These are phyloP conservation scores for Pythium aquatile DNA, from an alignment of 352 stramenopile genomes.

Conservation along the genomic window DNA sequence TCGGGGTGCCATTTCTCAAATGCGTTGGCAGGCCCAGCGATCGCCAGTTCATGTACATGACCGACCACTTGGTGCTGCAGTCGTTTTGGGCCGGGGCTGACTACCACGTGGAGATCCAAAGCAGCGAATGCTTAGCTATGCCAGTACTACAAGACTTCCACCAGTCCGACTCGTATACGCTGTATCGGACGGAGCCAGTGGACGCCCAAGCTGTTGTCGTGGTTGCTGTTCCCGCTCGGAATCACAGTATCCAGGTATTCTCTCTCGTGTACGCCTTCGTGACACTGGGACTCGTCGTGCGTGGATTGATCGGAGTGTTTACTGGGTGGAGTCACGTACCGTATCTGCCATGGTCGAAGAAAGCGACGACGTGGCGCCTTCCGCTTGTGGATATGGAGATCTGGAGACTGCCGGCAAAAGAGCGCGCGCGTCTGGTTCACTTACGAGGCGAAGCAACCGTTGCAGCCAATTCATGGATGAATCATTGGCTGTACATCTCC, in stretches of 20 bases:
- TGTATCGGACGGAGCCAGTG: neutral
- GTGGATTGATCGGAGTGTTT: conserved; percentile 9
- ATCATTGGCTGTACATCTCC: conserved; percentile 59
- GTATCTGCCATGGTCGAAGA: neutral
- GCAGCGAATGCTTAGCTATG: conserved; percentile 6
- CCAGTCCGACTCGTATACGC: neutral
- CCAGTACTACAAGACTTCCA: neutral
- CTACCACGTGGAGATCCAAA: conserved; percentile 19
- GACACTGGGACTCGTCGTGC: conserved; percentile 25
- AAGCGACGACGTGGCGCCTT: neutral
- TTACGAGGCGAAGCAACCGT: conserved; percentile 50
- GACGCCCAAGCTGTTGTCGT: conserved; percentile 3
- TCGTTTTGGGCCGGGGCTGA: conserved; percentile 18
- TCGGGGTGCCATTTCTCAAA: conserved; percentile 9
- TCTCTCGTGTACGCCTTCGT: conserved; percentile 28
- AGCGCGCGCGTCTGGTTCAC: neutral
- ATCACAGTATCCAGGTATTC: conserved; percentile 20
- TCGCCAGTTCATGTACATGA: conserved; percentile 14
- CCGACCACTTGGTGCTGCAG: conserved; percentile 21
- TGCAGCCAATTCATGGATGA: conserved; percentile 58
- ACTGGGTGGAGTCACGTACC: neutral
- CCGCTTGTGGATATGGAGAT: neutral
- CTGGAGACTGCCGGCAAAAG: neutral
- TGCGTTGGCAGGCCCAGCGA: conserved; percentile 12
- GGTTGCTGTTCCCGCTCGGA: neutral